Conservation (phyloP, 2,329 filamentous ascomycete genomes). For the Penicillium olsonii region DNA sequence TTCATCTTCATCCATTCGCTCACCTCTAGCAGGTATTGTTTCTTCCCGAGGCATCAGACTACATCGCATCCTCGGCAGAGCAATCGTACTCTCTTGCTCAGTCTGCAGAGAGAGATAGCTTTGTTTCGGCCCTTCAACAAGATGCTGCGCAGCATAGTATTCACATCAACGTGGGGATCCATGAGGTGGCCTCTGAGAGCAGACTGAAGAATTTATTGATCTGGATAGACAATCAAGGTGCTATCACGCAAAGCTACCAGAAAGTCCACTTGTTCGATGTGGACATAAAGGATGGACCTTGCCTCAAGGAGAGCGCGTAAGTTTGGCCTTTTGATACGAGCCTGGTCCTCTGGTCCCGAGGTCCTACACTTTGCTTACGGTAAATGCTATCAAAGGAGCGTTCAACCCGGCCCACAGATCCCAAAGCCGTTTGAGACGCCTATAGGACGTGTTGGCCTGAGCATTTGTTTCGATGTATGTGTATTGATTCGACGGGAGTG, state of each 20-base stretch:
- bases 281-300: slow-evolving; percentile 58
- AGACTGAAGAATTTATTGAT: slow-evolving; percentile 65
- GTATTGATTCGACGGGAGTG: slow-evolving; percentile 13
- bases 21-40: slow-evolving; percentile 66
- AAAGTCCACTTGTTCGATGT: slow-evolving; percentile 91
- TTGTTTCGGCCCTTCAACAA: slow-evolving; percentile 72
- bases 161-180: slow-evolving; percentile 83
- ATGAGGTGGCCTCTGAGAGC: slow-evolving; percentile 64
- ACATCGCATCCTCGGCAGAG: slow-evolving; percentile 70
- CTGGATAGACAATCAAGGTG: slow-evolving; percentile 65
- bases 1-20: neutral
- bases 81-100: slow-evolving; percentile 72
- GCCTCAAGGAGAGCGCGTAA: slow-evolving; percentile 62
- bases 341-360: no score
- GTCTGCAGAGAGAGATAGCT: slow-evolving; percentile 66
- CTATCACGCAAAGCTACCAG: slow-evolving; percentile 69
- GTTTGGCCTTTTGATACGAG: slow-evolving; percentile 17
- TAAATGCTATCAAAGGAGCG: slow-evolving; percentile 47
- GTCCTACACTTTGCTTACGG: neutral
- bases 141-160: slow-evolving; percentile 66
- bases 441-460: slow-evolving; percentile 72
- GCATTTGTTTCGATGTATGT: slow-evolving; percentile 82
- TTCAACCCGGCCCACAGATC: slow-evolving; percentile 67
- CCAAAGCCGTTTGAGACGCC: slow-evolving; percentile 70
- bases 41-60: slow-evolving; percentile 88